These are phyloP conservation scores for Exobasidium rhododendri DNA, from an alignment of 1,284 basidiomycete species.

Conservation along the genomic window DNA sequence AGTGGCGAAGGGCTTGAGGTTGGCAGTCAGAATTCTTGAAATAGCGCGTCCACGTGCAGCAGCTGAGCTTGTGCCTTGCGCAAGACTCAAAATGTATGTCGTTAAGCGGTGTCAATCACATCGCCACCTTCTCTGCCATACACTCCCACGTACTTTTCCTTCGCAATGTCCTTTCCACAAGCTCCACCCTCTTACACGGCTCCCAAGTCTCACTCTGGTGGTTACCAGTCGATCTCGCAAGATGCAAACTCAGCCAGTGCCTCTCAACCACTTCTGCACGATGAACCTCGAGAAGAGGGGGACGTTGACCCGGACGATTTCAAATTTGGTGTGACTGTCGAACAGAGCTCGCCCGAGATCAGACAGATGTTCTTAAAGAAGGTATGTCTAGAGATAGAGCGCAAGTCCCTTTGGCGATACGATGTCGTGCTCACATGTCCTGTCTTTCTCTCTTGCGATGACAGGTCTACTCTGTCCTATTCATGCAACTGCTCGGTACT, in stretches of 20 bases:
- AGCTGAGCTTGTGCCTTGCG: too few species aligned
- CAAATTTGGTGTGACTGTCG: slow-evolving; percentile 51
- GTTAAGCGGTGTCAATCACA: too few species aligned
- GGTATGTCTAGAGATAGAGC: slow-evolving; percentile 16
- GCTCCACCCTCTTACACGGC: slow-evolving; percentile 15
- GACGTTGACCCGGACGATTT: slow-evolving; percentile 50
- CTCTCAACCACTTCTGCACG: slow-evolving; percentile 9
- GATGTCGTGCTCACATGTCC: neutral
- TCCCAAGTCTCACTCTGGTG: slow-evolving; percentile 8
- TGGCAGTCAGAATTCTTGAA: too few species aligned
- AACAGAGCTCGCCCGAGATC: slow-evolving; percentile 49
- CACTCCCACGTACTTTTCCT: too few species aligned
- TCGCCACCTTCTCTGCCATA: too few species aligned
- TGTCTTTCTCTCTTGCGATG: too few species aligned
- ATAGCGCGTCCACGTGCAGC: too few species aligned
- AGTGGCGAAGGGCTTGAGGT: too few species aligned
- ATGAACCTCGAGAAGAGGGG: slow-evolving; percentile 20
- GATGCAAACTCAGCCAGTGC: slow-evolving; percentile 10
- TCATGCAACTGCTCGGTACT: slow-evolving; percentile 48
- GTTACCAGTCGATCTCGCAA: slow-evolving; percentile 23
- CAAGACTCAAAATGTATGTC: too few species aligned
- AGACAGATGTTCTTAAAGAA: slow-evolving; percentile 49
- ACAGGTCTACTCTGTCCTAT: slow-evolving; percentile 42
- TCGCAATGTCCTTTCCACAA: slow-evolving; percentile 14
- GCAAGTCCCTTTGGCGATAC: neutral